Conservation (phyloP, 2,329 filamentous ascomycete genomes). For the Clonostachys byssicola region DNA sequence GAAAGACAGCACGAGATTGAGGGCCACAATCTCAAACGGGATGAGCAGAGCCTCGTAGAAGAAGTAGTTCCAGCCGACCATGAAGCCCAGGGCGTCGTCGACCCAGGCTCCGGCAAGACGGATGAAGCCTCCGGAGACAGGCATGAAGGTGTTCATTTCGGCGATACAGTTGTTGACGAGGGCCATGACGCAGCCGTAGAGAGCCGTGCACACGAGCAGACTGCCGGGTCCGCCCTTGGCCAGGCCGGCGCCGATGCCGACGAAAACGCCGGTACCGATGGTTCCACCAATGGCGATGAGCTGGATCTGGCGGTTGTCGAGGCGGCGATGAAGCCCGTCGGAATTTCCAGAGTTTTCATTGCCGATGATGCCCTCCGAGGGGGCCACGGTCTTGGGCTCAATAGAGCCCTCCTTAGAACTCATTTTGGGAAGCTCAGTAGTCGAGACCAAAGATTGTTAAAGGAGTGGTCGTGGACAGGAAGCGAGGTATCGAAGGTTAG, state of each 20-base stretch:
- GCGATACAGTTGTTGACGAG: slow-evolving; percentile 57
- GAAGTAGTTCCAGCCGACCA: slow-evolving; percentile 44
- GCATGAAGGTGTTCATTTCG: slow-evolving; percentile 55
- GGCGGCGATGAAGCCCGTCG: slow-evolving; percentile 26
- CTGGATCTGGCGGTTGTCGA: slow-evolving; percentile 44
- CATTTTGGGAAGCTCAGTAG: too few species aligned
- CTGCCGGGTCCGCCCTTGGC: slow-evolving; percentile 26
- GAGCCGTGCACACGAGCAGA: slow-evolving; percentile 47
- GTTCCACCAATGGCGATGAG: slow-evolving; percentile 47
- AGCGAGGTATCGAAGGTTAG: too few species aligned
- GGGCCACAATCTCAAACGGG: slow-evolving; percentile 44
- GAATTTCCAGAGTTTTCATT: slow-evolving; percentile 5
- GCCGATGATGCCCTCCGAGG: slow-evolving; percentile 6
- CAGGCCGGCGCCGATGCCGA: slow-evolving; percentile 48
- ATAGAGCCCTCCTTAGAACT: too few species aligned
- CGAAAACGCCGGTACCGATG: slow-evolving; percentile 47
- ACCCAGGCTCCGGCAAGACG: slow-evolving; percentile 54
- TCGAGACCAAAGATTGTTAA: too few species aligned
- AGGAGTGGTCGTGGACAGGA: too few species aligned
- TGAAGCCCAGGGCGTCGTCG: slow-evolving; percentile 53
- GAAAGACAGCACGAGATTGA: slow-evolving; percentile 28
- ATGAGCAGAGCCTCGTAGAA: slow-evolving; percentile 45
- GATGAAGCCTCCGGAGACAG: slow-evolving; percentile 53
- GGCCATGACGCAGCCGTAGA: slow-evolving; percentile 46
- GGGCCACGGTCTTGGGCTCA: too few species aligned